Conservation (phyloP, 2,329 filamentous ascomycete species). For the Geosmithia morbida region DNA sequence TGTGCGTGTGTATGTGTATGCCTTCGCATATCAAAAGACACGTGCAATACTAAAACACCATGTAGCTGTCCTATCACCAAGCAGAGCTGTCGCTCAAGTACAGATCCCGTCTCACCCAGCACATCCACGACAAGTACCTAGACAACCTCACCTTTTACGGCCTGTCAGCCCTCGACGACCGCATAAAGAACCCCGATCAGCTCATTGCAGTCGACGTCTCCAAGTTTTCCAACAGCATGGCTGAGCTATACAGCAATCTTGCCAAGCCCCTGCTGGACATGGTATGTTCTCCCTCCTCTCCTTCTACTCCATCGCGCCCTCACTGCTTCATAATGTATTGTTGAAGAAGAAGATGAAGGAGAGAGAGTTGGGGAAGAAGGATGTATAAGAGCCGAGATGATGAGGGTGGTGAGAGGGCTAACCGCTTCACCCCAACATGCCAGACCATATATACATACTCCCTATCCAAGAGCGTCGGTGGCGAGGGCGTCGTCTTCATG, state of each 20-base stretch:
- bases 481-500: conserved; percentile 93
- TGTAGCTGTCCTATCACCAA: conserved; percentile 85
- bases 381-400: no score
- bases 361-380: no score
- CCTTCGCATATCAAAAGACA: no score
- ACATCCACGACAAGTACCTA: conserved; percentile 91
- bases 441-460: conserved; percentile 86
- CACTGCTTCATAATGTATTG: no score
- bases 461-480: conserved; percentile 85
- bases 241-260: conserved; percentile 90
- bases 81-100: conserved; percentile 89
- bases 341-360: no score
- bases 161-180: conserved; percentile 84
- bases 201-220: conserved; percentile 93
- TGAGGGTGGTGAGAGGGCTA: no score
- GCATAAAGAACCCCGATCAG: conserved; percentile 97
- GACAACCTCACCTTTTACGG: conserved; percentile 98
- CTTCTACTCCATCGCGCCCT: no score
- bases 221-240: conserved; percentile 88
- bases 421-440: conserved; percentile 4
- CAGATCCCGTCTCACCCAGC: conserved; percentile 79
- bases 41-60: neutral
- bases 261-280: conserved; percentile 93
- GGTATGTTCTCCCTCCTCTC: conserved; percentile 26
- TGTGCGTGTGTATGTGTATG: no score